Evolutionary conservation across 306 rosid species (phyloP).

Genomic region (Lathyrus tuberosus): DNA sequence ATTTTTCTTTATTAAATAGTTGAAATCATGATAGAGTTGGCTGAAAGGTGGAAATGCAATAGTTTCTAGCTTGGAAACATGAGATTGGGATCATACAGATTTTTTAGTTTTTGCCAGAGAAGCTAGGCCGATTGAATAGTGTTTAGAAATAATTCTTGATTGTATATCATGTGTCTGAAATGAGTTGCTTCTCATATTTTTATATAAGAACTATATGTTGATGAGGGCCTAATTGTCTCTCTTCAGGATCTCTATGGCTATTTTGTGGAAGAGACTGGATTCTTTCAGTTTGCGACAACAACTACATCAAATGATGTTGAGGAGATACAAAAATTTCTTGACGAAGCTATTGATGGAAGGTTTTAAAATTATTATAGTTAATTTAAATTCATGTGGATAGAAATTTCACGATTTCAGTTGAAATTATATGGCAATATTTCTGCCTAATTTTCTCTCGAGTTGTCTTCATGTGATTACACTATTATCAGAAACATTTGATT

Average conservation of each 20-base stretch:
- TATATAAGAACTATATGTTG: slow-evolving; percentile 26
- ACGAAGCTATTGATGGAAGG: slow-evolving; percentile 75
- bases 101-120: slow-evolving; percentile 29
- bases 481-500: slow-evolving; percentile 9
- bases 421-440: slow-evolving; percentile 8
- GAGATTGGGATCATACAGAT: slow-evolving; percentile 9
- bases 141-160: slow-evolving; percentile 5
- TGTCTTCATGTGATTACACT: slow-evolving; percentile 20
- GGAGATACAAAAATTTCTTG: slow-evolving; percentile 89
- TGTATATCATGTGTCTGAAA: slow-evolving; percentile 9
- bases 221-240: slow-evolving; percentile 34
- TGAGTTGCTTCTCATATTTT: slow-evolving; percentile 4
- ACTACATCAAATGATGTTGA: slow-evolving; percentile 86
- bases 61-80: background rate
- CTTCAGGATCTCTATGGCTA: slow-evolving; percentile 80
- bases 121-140: slow-evolving; percentile 20
- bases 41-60: slow-evolving; percentile 18
- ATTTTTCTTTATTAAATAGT: slow-evolving; percentile 13
- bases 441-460: slow-evolving; percentile 14
- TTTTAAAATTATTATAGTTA: slow-evolving; percentile 39
- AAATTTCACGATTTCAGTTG: slow-evolving; percentile 30
- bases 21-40: slow-evolving; percentile 15
- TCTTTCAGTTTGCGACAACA: slow-evolving; percentile 85
- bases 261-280: slow-evolving; percentile 76
- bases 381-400: slow-evolving; percentile 27